Percentiles rank a stretch among this genome's conserved stretches.
These are phyloP conservation scores for Cladosporium sp. DNA, from an alignment of 2,329 filamentous ascomycete species.

Conservation along the genomic window DNA sequence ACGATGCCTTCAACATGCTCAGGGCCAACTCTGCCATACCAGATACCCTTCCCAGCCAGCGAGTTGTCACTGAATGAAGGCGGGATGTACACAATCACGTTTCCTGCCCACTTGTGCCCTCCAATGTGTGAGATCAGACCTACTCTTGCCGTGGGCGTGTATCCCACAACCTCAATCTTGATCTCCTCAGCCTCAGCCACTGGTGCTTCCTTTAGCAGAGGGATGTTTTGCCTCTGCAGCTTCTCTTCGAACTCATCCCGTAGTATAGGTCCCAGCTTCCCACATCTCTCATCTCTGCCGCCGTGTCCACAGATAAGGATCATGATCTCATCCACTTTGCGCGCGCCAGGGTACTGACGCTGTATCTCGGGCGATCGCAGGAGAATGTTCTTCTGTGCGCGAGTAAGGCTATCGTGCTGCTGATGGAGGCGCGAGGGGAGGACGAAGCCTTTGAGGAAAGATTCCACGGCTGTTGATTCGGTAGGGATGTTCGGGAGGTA, in stretches of 20 bases:
- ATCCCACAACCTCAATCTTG: conserved; percentile 34
- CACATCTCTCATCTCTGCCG: conserved; percentile 78
- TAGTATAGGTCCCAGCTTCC: conserved; percentile 74
- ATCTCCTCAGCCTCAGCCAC: conserved; percentile 34
- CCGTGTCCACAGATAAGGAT: conserved; percentile 89
- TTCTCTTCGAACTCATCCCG: conserved; percentile 68
- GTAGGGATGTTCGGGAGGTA: conserved; percentile 73
- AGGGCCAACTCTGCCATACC: conserved; percentile 79
- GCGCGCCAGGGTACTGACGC: conserved; percentile 55
- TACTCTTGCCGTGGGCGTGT: conserved; percentile 56
- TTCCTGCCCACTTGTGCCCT: conserved; percentile 83
- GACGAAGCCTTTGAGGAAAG: conserved; percentile 66
- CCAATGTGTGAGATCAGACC: conserved; percentile 78
- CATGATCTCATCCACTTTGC: conserved; percentile 66
- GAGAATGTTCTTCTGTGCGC: conserved; percentile 50
- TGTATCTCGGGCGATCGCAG: conserved; percentile 53
- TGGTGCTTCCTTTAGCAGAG: conserved; percentile 53
- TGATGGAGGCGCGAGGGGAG: conserved; percentile 65
- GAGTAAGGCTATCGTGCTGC: conserved; percentile 60
- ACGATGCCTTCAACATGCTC: conserved; percentile 76
- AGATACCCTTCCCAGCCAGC: conserved; percentile 71
- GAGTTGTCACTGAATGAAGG: conserved; percentile 55
- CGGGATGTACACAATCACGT: conserved; percentile 79
- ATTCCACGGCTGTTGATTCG: conserved; percentile 55
- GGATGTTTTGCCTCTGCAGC: conserved; percentile 53